Evolutionary conservation across 2,329 filamentous ascomycete genomes (phyloP).

Genomic region (Monilinia polystroma): DNA sequence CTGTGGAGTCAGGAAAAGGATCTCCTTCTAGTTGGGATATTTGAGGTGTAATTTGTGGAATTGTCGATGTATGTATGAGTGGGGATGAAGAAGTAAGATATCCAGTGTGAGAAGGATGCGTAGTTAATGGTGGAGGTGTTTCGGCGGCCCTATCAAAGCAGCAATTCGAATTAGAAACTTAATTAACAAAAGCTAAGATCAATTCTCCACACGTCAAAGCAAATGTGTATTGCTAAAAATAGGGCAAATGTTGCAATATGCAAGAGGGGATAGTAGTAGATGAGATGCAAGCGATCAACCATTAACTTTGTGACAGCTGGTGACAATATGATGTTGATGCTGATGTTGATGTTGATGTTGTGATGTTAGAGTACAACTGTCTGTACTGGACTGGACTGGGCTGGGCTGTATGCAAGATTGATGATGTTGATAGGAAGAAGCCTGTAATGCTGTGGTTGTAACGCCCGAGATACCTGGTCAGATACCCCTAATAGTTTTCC

Average conservation of each 20-base stretch:
- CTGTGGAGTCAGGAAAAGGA: slow-evolving; percentile 36
- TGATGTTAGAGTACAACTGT: slow-evolving; percentile 14
- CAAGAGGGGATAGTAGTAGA: background rate
- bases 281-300: background rate
- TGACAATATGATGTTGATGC: slow-evolving; percentile 9
- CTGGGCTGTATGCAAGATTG: slow-evolving; percentile 18
- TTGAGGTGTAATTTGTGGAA: slow-evolving; percentile 42
- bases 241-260: background rate
- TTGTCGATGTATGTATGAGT: slow-evolving; percentile 58
- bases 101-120: slow-evolving; percentile 64
- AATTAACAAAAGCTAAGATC: slow-evolving; percentile 9
- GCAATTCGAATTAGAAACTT: slow-evolving; percentile 20
- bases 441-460: too few relatives aligned
- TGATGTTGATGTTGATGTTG: slow-evolving; percentile 5
- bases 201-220: slow-evolving; percentile 21
- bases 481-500: slow-evolving; percentile 3
- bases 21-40: slow-evolving; percentile 42
- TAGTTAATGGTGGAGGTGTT: slow-evolving; percentile 48
- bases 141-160: slow-evolving; percentile 19
- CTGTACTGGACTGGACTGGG: background rate
- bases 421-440: slow-evolving; percentile 13
- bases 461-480: background rate
- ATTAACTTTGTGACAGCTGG: background rate
- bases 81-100: slow-evolving; percentile 70
- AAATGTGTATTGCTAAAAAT: slow-evolving; percentile 7